Conservation (phyloP, 305 asterid genomes). For the Caryopteris hybrid region DNA sequence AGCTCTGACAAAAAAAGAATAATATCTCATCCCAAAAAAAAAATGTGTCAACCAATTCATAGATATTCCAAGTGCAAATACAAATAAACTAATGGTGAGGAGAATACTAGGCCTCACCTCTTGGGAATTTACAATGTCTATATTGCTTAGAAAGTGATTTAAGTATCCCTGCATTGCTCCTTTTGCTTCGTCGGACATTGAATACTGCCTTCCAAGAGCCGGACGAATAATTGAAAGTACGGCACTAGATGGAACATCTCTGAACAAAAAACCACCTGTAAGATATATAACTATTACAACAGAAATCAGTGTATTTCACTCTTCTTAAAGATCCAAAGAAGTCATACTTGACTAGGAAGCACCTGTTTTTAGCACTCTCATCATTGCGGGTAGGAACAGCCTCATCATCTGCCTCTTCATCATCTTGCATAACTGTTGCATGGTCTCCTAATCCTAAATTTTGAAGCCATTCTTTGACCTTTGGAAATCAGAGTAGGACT, state of each 20-base stretch:
- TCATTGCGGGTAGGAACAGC: conserved; percentile 60
- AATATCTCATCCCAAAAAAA: neutral
- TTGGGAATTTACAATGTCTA: conserved; percentile 79
- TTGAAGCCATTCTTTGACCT: conserved; percentile 99
- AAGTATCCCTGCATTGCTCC: conserved; percentile 96
- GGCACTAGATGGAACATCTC: conserved; percentile 97
- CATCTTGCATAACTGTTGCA: conserved; percentile 65
- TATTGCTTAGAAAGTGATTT: conserved; percentile 90
- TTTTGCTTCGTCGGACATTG: conserved; percentile 87
- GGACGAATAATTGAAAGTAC: conserved; percentile 95
- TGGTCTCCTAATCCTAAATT: conserved; percentile 90
- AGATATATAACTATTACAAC: conserved; percentile 68
- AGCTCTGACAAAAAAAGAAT: neutral
- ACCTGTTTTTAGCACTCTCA: conserved; percentile 77
- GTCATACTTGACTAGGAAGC: conserved; percentile 30
- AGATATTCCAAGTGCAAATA: conserved; percentile 9
- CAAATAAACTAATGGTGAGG: conserved; percentile 1
- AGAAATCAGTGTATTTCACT: conserved; percentile 41
- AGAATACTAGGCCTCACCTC: conserved; percentile 53
- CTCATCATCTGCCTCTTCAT: conserved; percentile 88
- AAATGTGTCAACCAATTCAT: conserved; percentile 10
- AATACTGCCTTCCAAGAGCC: conserved; percentile 81
- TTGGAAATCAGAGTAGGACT: conserved; percentile 26
- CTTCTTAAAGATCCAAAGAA: conserved; percentile 28
- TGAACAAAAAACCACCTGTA: conserved; percentile 86